Base-by-base conservation (phyloP, 805 yeast genomes). In the Pichia paraexigua region DNA sequence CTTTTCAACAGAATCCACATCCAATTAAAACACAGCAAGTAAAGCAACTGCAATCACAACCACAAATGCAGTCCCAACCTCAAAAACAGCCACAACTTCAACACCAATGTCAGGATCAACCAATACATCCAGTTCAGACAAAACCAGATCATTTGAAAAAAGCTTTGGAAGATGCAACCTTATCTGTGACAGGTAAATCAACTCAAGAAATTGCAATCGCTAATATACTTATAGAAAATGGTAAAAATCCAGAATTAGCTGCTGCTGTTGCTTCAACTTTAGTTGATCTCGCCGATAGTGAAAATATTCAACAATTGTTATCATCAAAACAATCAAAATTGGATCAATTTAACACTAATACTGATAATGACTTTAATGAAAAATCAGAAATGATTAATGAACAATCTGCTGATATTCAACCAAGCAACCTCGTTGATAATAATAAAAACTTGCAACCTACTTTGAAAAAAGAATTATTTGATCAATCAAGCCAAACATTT, bases 141-240 rank as follows among this genome's bases (percentile, higher is more conserved):
- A 43, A 35, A n/a, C 28, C 30, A 20, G 27, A 35, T 20, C 25
- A 17, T 40, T 60, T 80, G 27, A 68, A 73, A 43, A 69, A 67
- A 45, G 83, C 82, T 13, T 60, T 80, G 40, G 82, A 79, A 56
- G 72, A 76, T 35, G 84, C 85, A 0, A 74, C 83, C 0, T 47
- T 78, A 4, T 77, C 82, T 0, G 75, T 80, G 10, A 75, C 82
- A 1, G 85, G 85, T 0, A 78, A 73, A 57, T 69, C 82, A 0
- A 67, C 78, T 5, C 66, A 69, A 49, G 80, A 78, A 48, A 72
- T 80, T 32, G 76, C 80, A 52, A 62, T 70, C 25, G 81, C 78
- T 21, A 74, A 72, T 53, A 75, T 73, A n/a, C 61, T 76, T 20
- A 73, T 77, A 20, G 73, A 75, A 7, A 65, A 71, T 55, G 84